These are phyloP conservation scores for Plicaturopsis crispa DNA, from an alignment of 768 basidiomycete genomes.

Conservation along the genomic window DNA sequence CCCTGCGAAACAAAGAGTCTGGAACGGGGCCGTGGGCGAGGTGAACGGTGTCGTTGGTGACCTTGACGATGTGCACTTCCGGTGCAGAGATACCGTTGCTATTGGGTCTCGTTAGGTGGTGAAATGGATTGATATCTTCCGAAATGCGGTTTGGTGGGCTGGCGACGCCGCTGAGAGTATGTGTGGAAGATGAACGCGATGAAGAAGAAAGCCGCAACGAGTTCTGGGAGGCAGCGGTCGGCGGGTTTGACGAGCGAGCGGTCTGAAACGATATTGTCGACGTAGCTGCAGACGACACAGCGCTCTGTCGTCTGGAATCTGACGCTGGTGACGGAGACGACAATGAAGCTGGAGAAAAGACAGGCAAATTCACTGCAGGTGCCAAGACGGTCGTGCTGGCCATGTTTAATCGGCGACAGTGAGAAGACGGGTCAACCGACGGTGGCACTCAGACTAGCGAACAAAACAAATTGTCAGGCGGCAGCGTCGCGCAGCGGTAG, in stretches of 20 bases:
- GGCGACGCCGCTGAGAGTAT: conserved; percentile 17
- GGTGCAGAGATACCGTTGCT: conserved; percentile 24
- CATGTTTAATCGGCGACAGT: conserved; percentile 14
- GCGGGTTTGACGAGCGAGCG: conserved; percentile 17
- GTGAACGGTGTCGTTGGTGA: conserved; percentile 40
- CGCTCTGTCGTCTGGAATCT: conserved; percentile 13
- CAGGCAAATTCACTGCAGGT: conserved; percentile 11
- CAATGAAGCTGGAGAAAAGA: conserved; percentile 11
- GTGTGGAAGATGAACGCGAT: conserved; percentile 27
- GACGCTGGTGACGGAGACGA: conserved; percentile 18
- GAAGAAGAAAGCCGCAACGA: conserved; percentile 18
- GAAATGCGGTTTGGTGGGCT: conserved; percentile 11
- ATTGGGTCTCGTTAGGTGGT: conserved; percentile 19
- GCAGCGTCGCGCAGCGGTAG: no score
- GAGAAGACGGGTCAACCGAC: no score
- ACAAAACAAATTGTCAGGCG: no score
- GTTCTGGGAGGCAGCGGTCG: conserved; percentile 13
- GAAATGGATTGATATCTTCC: conserved; percentile 23
- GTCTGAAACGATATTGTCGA: conserved; percentile 32
- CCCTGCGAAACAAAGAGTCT: conserved; percentile 25
- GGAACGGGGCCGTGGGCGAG: conserved; percentile 29
- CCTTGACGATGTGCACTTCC: conserved; percentile 48
- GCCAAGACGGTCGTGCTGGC: conserved; percentile 10
- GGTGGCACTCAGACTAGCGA: no score
- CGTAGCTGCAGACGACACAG: conserved; percentile 23